Percentiles rank a stretch among this genome's conserved stretches.
These are phyloP conservation scores for Elsinoe ampelina DNA, from an alignment of 2,329 filamentous ascomycete species.

Conservation along the genomic window DNA sequence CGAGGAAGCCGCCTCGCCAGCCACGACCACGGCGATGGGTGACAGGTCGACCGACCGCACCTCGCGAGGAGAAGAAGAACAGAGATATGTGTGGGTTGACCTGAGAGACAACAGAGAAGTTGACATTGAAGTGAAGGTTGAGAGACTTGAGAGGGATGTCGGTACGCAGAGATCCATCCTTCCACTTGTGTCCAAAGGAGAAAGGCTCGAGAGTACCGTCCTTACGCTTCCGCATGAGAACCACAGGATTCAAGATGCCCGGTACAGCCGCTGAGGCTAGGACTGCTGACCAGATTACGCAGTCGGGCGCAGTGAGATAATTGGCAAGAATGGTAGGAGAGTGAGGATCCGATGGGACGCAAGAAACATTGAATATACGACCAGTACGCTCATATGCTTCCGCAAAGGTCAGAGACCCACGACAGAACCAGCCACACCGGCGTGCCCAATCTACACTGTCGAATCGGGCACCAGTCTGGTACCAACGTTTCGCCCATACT, in stretches of 20 bases:
- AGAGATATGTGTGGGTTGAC: constrained; percentile 98
- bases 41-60: constrained; percentile 83
- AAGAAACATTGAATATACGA: constrained; percentile 89
- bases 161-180: constrained; percentile 86
- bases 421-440: constrained; percentile 79
- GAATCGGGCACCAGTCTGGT: constrained; percentile 84
- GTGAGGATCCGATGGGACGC: constrained; percentile 90
- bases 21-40: constrained; percentile 88
- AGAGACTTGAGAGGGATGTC: constrained; percentile 92
- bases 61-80: constrained; percentile 95
- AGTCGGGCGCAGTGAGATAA: constrained; percentile 89
- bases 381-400: constrained; percentile 93
- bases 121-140: constrained; percentile 96
- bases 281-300: constrained; percentile 96
- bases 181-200: constrained; percentile 98
- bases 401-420: constrained; percentile 84
- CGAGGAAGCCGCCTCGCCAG: constrained; percentile 92
- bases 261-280: constrained; percentile 91
- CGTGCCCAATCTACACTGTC: constrained; percentile 87
- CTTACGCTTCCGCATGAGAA: constrained; percentile 77
- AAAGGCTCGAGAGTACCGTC: constrained; percentile 76
- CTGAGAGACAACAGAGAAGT: constrained; percentile 80
- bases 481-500: constrained; percentile 78
- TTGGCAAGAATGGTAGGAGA: constrained; percentile 88
- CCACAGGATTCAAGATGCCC: constrained; percentile 88